Evolutionary conservation across 768 basidiomycete species (phyloP).

Genomic region (Pseudohyphozyma bogoriensis): DNA sequence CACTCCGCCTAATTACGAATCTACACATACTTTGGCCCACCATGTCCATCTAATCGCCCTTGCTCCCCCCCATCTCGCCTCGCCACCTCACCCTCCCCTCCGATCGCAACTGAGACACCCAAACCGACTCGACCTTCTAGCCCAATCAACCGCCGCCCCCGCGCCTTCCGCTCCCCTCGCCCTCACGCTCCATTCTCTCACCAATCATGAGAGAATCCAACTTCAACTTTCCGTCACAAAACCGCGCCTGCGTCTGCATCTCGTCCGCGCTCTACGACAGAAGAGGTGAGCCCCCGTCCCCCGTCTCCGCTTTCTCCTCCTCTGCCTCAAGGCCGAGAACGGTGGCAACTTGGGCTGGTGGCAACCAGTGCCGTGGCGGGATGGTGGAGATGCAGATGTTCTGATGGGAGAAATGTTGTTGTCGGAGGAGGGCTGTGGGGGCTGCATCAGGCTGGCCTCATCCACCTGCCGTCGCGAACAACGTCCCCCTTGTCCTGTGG

Average conservation of each 20-base stretch:
- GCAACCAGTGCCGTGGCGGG: too few species aligned
- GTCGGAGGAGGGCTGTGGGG: not conserved
- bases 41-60: not conserved
- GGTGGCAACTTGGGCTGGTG: too few species aligned
- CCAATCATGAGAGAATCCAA: slow-evolving; percentile 81
- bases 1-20: too few species aligned
- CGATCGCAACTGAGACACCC: too few species aligned
- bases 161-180: too few species aligned
- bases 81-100: not conserved
- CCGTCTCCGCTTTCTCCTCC: not conserved
- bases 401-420: too few species aligned
- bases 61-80: not conserved
- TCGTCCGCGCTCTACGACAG: slow-evolving; percentile 90
- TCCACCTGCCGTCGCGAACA: not conserved
- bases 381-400: too few species aligned
- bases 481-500: too few species aligned
- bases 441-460: not conserved
- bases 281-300: slow-evolving; percentile 52
- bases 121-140: too few species aligned
- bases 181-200: not conserved
- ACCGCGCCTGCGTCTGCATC: slow-evolving; percentile 88
- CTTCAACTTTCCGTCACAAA: slow-evolving; percentile 87
- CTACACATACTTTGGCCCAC: too few species aligned
- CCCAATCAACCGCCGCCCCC: too few species aligned
- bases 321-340: too few species aligned